Conservation (phyloP, 2,329 filamentous ascomycete species). For the Clarireedia hainanense region DNA sequence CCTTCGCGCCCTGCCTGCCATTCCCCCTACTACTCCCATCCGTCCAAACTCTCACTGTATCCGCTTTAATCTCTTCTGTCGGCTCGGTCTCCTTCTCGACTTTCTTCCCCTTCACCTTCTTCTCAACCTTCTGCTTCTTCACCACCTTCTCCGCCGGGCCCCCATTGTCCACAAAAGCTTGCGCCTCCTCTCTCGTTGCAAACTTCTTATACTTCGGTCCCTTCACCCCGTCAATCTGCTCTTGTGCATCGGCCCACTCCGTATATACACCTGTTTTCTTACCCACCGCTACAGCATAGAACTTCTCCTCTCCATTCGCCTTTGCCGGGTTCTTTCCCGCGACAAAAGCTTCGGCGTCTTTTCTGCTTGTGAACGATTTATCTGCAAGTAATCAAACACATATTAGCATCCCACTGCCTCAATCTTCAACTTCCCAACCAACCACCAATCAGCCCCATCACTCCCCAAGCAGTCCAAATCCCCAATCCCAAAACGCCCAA, state of each 20-base stretch:
- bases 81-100: constrained; percentile 11
- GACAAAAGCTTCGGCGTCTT: constrained; percentile 74
- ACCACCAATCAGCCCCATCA: too few relatives aligned
- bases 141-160: constrained; percentile 21
- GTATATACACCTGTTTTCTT: constrained; percentile 50
- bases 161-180: constrained; percentile 58
- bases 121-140: constrained; percentile 23
- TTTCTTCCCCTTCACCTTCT: constrained; percentile 17
- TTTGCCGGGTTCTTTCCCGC: constrained; percentile 44
- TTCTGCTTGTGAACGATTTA: constrained; percentile 66
- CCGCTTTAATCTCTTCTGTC: constrained; percentile 22
- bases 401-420: not conserved
- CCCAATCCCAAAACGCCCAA: not conserved
- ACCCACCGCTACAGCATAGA: constrained; percentile 56
- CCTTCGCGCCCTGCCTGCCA: constrained; percentile 45
- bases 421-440: not conserved
- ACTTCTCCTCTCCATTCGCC: constrained; percentile 33
- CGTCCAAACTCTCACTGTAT: constrained; percentile 44
- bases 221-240: constrained; percentile 67
- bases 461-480: not conserved
- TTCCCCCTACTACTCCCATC: constrained; percentile 56
- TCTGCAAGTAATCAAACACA: constrained; percentile 40
- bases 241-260: constrained; percentile 60
- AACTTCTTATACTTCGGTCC: constrained; percentile 66
- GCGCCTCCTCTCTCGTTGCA: constrained; percentile 60